Percentiles rank a stretch among this genome's conserved stretches.
Evolutionary conservation across 371 early-diverging fungal genomes (phyloP).

Genomic region (Massospora cicadina): DNA sequence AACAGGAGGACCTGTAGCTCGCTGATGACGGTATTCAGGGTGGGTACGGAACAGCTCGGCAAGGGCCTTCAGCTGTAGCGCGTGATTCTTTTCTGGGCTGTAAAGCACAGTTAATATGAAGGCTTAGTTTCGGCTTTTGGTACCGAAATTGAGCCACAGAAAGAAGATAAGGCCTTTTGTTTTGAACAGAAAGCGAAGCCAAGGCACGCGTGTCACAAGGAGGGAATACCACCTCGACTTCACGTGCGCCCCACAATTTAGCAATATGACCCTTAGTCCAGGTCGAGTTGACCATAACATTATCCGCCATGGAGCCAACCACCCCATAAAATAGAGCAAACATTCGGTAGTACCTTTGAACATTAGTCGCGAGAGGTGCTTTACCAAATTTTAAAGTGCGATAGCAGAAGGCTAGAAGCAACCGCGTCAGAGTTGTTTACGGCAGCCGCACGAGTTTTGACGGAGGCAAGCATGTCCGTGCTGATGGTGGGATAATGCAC

Average conservation of each 20-base stretch:
- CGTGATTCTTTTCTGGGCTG: slow-evolving; percentile 88
- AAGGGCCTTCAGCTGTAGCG: slow-evolving; percentile 58
- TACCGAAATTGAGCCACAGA: slow-evolving; percentile 87
- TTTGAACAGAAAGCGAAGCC: slow-evolving; percentile 22
- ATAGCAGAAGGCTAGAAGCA: slow-evolving; percentile 34
- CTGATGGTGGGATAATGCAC: slow-evolving; percentile 93
- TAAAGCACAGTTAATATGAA: neutral
- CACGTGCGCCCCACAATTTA: slow-evolving; percentile 36
- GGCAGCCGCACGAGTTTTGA: slow-evolving; percentile 37
- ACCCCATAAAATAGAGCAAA: slow-evolving; percentile 59
- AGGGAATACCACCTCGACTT: slow-evolving; percentile 59
- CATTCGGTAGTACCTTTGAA: slow-evolving; percentile 47
- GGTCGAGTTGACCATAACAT: slow-evolving; percentile 77
- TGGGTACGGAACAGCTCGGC: slow-evolving; percentile 27
- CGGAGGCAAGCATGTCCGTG: slow-evolving; percentile 81
- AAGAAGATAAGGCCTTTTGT: slow-evolving; percentile 37
- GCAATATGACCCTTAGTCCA: slow-evolving; percentile 90
- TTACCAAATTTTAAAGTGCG: slow-evolving; percentile 40
- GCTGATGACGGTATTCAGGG: slow-evolving; percentile 18
- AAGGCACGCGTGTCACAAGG: slow-evolving; percentile 75
- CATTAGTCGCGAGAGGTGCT: slow-evolving; percentile 3
- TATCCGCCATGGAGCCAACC: slow-evolving; percentile 58
- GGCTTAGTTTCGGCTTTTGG: slow-evolving; percentile 7
- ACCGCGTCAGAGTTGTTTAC: slow-evolving; percentile 44
- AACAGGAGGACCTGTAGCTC: slow-evolving; percentile 19